A percentile compares a stretch with the other conserved stretches of the same genome.
phyloP scores from a whole-genome alignment of 345 rosid genomes.

The Orychophragmus violaceus region DNA sequence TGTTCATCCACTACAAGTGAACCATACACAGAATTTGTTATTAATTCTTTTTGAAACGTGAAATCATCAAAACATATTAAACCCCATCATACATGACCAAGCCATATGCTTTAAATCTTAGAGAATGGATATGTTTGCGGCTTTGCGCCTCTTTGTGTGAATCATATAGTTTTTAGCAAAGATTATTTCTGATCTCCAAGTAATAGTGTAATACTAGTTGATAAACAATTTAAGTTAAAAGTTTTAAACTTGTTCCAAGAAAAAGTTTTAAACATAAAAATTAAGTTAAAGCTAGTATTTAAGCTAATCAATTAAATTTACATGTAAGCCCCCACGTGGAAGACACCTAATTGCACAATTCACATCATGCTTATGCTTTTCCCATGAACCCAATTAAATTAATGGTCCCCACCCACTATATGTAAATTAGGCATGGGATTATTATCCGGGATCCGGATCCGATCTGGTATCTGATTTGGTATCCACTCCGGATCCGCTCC shows the following conservation, averaged over 20 bases:
- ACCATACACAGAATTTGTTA: neutral
- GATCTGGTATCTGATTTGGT: too few species aligned
- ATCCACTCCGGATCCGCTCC: too few species aligned
- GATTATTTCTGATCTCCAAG: neutral
- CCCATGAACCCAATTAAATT: slow-evolving; percentile 11
- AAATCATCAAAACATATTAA: neutral
- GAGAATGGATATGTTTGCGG: neutral
- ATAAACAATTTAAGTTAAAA: neutral
- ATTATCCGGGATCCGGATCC: too few species aligned
- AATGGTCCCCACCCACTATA: slow-evolving; percentile 25
- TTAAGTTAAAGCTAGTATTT: too few species aligned
- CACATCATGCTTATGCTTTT: slow-evolving; percentile 23
- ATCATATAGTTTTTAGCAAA: neutral
- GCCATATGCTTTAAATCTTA: neutral
- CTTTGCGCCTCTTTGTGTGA: neutral
- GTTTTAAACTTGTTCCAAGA: too few species aligned
- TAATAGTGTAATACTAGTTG: neutral
- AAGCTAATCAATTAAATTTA: neutral
- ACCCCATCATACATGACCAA: neutral
- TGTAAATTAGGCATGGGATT: too few species aligned
- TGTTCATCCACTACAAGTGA: neutral
- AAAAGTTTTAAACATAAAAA: too few species aligned
- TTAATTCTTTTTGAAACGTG: neutral
- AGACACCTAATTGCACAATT: slow-evolving; percentile 30
- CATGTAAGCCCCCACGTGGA: slow-evolving; percentile 29